phyloP scores from a whole-genome alignment of 768 basidiomycete genomes.

The Kondoa malvinella region DNA sequence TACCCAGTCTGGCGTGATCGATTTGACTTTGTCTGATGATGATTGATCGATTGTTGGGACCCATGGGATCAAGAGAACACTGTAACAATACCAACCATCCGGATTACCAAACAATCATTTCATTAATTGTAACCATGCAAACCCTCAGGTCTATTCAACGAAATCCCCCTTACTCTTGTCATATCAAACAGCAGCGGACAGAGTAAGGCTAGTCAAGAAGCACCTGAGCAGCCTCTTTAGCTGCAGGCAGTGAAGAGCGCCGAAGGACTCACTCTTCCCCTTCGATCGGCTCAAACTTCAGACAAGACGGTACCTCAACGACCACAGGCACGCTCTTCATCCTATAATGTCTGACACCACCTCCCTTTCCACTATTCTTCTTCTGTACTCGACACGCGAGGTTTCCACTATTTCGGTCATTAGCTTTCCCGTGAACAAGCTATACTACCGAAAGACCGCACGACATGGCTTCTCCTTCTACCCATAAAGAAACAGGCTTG shows the following conservation, averaged over 20 bases:
- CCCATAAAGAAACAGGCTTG: background rate
- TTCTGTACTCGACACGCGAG: background rate
- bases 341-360: background rate
- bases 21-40: too few relatives aligned
- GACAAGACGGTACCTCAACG: background rate
- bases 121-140: too few relatives aligned
- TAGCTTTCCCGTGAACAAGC: background rate
- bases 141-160: too few relatives aligned
- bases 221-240: background rate
- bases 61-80: too few relatives aligned
- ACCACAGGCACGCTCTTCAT: background rate
- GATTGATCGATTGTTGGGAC: too few relatives aligned
- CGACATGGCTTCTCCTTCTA: background rate
- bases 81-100: too few relatives aligned
- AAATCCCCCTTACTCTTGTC: too few relatives aligned
- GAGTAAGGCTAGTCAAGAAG: background rate
- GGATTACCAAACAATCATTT: too few relatives aligned
- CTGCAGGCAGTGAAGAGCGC: background rate
- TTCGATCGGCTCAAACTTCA: background rate
- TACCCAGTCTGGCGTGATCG: too few relatives aligned
- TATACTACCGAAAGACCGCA: background rate
- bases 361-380: background rate
- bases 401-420: background rate
- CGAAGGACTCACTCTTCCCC: background rate
- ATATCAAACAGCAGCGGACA: background rate